phyloP scores from a whole-genome alignment of 176 grass and related monocot genomes.

The Oropetium thomaeum region DNA sequence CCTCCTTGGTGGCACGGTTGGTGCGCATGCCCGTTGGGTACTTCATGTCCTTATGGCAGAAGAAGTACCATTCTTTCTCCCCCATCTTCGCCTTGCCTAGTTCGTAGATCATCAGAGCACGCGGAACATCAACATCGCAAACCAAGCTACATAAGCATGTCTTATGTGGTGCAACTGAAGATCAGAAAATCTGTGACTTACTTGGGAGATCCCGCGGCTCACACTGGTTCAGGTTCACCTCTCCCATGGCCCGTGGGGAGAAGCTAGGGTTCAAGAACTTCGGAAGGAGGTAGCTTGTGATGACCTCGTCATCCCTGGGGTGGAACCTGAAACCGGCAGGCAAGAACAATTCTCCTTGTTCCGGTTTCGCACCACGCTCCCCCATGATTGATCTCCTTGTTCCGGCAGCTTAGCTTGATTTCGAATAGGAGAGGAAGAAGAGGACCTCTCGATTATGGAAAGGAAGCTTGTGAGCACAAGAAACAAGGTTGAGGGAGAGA shows the following conservation, averaged over 20 bases:
- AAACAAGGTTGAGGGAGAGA: constrained; percentile 16
- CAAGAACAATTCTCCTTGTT: constrained; percentile 28
- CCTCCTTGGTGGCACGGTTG: no score
- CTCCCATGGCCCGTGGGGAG: constrained; percentile 32
- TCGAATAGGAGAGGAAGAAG: not conserved
- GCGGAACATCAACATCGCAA: not conserved
- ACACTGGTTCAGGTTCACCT: constrained; percentile 84
- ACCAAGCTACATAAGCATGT: not conserved
- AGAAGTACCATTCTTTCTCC: constrained; percentile 74
- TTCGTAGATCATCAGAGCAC: not conserved
- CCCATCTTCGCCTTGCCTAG: constrained; percentile 72
- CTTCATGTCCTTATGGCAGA: no score
- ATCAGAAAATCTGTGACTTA: not conserved
- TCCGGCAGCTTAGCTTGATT: no score
- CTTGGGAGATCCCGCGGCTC: constrained; percentile 94
- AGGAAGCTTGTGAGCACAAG: constrained; percentile 15
- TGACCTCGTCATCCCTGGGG: constrained; percentile 49
- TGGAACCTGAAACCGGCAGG: constrained; percentile 68
- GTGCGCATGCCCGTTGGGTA: no score
- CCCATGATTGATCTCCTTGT: constrained; percentile 25
- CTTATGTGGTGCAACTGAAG: not conserved
- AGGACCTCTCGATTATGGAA: no score
- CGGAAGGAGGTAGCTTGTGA: constrained; percentile 47
- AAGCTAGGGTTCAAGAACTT: constrained; percentile 49
- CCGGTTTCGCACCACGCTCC: not conserved